Evolutionary conservation across 208 protist species (phyloP), one percentile per base, ranked within the genome.

Genomic region (Wallacemonas sp.): DNA sequence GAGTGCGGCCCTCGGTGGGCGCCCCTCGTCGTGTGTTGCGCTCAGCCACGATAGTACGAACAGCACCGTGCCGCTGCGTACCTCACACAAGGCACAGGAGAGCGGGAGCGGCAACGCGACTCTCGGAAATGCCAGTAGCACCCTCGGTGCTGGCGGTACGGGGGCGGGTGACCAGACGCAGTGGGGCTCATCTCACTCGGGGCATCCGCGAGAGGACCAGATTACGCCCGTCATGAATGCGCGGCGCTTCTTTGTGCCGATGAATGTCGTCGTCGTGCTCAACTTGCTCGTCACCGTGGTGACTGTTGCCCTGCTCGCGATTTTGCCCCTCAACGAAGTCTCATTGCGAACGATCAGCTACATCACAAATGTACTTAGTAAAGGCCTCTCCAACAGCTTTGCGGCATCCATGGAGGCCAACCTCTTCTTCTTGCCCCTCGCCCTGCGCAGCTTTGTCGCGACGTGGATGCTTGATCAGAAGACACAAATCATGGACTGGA

Each of bases 241-340:
- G 30, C 51, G 28, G 11, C 51, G 51, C 51, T 8, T 58, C 12
- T 58, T 39, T 26, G 27, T 81, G 22, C 63, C 70, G 6, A 22
- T 79, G 5, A 68, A 66, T 21, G 2, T 79, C 11, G 55, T 72
- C 3, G 64, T 78, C 0, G 26, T 70, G 4, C 2, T 75, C 28
- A 75, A 80, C 31, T 53, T 81, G 27, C 26, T 82, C 22, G 44
- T 88, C 26, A 60, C 68, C 41, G 56, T 84, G 1, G 33, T 33
- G 2, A 19, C 84, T 26, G 63, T 86, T 19, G 65, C 68, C 4
- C 26, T 65, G 17, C 56, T 90, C 5, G 76, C 72, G 6, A 69
- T 84, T 19, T 44, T 83, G 26, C 83, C 83, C 27, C 49, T 90
- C 12, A 59, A 75, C 53, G 11, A 61, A 9, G 69, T 76, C 22